Conservation (phyloP, 2,329 filamentous ascomycete genomes). For the Fonsecaea pedrosoi region DNA sequence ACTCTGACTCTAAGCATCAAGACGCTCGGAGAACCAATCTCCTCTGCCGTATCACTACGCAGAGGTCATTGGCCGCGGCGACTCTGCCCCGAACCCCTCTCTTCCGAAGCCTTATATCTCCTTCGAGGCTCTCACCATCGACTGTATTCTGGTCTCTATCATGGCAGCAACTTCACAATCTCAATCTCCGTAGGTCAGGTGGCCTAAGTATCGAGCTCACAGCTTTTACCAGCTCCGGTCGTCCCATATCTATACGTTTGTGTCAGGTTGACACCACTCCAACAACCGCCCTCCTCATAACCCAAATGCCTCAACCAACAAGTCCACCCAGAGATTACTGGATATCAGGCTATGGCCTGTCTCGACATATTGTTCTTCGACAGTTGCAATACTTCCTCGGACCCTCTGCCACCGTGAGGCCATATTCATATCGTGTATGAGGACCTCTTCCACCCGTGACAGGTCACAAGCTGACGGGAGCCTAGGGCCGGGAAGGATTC, state of each 20-base stretch:
- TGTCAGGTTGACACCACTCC: slow-evolving; percentile 9
- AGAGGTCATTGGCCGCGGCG: not conserved
- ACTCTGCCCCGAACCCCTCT: not conserved
- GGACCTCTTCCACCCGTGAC: slow-evolving; percentile 7
- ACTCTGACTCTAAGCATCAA: not conserved
- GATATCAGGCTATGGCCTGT: slow-evolving; percentile 57
- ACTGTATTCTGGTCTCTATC: slow-evolving; percentile 4
- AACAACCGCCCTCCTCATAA: not conserved
- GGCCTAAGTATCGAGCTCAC: not conserved
- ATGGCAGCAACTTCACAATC: slow-evolving; percentile 4
- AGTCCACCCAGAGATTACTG: slow-evolving; percentile 51
- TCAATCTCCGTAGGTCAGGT: not conserved
- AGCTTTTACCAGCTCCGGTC: not conserved
- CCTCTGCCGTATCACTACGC: not conserved
- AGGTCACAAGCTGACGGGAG: slow-evolving; percentile 20
- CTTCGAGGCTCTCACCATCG: slow-evolving; percentile 14
- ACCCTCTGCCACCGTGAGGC: slow-evolving; percentile 54
- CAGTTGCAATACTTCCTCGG: slow-evolving; percentile 58
- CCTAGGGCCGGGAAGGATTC: slow-evolving; percentile 57
- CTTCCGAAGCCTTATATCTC: slow-evolving; percentile 14
- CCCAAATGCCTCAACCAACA: slow-evolving; percentile 30
- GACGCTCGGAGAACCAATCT: slow-evolving; percentile 2
- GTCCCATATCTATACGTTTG: slow-evolving; percentile 12
- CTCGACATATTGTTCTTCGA: slow-evolving; percentile 56
- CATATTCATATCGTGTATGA: slow-evolving; percentile 56